These are phyloP conservation scores for Fomes fomentarius DNA, from an alignment of 1,284 basidiomycete species.

Conservation along the genomic window DNA sequence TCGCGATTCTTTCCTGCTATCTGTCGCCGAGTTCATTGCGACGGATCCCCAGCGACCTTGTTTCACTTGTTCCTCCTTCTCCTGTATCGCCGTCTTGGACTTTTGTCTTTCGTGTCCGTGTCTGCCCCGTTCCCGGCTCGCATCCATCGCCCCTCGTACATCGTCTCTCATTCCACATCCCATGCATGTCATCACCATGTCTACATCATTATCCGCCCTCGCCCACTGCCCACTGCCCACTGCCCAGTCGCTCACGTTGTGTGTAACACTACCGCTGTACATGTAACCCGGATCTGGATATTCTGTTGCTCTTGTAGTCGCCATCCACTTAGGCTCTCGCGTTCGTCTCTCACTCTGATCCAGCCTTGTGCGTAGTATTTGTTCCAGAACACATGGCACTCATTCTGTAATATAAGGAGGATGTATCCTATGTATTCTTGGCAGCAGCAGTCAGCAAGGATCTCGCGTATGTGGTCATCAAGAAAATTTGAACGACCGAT, in stretches of 20 bases:
- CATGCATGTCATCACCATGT: no score
- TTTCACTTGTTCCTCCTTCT: not conserved
- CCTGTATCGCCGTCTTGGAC: conserved; percentile 1
- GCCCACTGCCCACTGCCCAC: not conserved
- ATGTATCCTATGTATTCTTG: not conserved
- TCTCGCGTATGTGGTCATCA: no score
- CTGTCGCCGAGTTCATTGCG: no score
- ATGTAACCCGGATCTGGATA: conserved; percentile 1
- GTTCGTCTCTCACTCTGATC: no score
- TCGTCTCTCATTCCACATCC: no score
- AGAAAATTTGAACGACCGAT: no score
- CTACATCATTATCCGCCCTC: not conserved
- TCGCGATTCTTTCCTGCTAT: not conserved
- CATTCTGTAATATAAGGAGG: not conserved
- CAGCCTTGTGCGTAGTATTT: not conserved
- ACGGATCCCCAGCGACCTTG: not conserved
- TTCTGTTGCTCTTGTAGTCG: no score
- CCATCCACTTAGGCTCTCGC: not conserved
- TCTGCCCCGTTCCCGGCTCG: not conserved
- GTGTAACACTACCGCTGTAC: conserved; percentile 1
- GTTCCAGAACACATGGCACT: not conserved
- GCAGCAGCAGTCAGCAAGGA: no score
- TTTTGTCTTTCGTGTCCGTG: not conserved
- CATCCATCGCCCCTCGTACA: not conserved
- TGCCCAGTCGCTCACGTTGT: not conserved